phyloP scores from a whole-genome alignment of 1,284 basidiomycete species.

The Cronartium ribicola region DNA sequence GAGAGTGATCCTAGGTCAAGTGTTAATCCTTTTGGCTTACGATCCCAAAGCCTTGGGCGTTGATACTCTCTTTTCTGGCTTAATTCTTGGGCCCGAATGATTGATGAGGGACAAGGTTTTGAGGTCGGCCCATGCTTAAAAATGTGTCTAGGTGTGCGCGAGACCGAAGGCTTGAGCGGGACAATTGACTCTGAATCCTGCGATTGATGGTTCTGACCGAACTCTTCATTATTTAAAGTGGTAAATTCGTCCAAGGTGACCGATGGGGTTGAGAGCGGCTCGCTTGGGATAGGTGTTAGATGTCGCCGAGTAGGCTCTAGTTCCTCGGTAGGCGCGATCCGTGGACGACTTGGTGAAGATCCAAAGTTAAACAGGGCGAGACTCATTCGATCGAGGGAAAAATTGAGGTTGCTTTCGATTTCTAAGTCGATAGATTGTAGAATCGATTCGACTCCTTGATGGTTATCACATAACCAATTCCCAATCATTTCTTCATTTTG shows the following conservation, averaged over 20 bases:
- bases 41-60: conserved; percentile 3
- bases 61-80: neutral
- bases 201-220: no score
- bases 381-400: neutral
- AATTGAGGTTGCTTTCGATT: neutral
- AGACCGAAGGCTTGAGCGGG: no score
- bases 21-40: conserved; percentile 6
- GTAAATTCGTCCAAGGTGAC: conserved; percentile 7
- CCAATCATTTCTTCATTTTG: neutral
- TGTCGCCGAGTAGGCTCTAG: no score
- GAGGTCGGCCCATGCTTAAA: neutral
- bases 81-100: neutral
- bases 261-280: conserved; percentile 1
- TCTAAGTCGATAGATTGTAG: neutral
- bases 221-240: neutral
- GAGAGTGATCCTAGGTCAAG: neutral
- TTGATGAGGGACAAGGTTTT: neutral
- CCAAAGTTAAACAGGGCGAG: conserved; percentile 4
- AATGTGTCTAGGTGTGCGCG: no score
- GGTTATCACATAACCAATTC: neutral
- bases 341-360: conserved; percentile 1
- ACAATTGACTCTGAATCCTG: no score
- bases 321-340: neutral
- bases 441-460: neutral
- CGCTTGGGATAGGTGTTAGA: neutral